Percentiles rank a stretch among this genome's conserved stretches.
Conservation (phyloP, 345 rosid genomes). For the Durio zibethinus region DNA sequence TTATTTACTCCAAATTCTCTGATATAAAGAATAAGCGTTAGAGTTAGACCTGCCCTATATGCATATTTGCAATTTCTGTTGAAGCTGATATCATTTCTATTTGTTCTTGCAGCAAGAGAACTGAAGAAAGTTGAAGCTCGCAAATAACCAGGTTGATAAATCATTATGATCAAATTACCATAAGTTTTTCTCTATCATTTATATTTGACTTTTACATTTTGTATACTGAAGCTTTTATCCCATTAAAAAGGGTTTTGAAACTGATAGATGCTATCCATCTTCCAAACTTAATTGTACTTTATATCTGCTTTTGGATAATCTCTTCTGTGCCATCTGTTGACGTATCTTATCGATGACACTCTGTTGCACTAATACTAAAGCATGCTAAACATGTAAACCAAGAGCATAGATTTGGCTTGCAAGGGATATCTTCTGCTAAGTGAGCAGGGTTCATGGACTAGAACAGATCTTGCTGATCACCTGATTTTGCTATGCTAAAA, state of each 20-base stretch:
- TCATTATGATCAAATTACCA: neutral
- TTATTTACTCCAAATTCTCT: neutral
- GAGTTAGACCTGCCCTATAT: neutral
- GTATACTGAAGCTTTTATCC: constrained; percentile 1
- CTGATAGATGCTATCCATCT: neutral
- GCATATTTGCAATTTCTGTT: neutral
- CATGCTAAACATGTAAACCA: no score
- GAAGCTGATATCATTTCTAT: constrained; percentile 18
- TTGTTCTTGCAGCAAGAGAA: constrained; percentile 35
- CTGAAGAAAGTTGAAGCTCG: constrained; percentile 50
- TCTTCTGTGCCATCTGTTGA: neutral
- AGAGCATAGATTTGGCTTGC: no score
- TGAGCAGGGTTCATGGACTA: neutral
- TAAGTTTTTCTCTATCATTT: neutral
- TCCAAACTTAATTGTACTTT: neutral
- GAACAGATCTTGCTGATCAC: no score
- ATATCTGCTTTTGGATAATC: neutral
- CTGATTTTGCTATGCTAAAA: neutral
- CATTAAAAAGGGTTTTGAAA: neutral
- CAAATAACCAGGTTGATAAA: constrained; percentile 27
- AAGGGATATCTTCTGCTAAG: no score
- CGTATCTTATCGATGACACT: neutral
- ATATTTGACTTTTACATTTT: neutral
- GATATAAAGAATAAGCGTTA: neutral
- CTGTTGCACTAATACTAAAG: neutral